Percentiles rank a stretch among this genome's conserved stretches.
Conservation (phyloP, 73 alveolate genomes). For the Uronychia setigera region DNA sequence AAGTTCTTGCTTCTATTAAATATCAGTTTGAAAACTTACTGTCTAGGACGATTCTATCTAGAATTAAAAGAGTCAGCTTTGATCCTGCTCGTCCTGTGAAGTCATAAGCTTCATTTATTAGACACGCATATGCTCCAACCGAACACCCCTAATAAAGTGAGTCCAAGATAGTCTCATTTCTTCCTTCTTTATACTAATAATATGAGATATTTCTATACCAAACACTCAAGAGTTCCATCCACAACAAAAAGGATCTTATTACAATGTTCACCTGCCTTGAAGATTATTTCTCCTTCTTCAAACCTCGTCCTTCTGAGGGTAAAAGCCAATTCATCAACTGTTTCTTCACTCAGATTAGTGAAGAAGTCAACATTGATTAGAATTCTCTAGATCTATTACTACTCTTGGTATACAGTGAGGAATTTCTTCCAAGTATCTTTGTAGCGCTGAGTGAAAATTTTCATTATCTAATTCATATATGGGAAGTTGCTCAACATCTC, state of each 20-base stretch:
- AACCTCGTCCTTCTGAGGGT: conserved; percentile 5
- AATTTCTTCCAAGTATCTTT: conserved; percentile 5
- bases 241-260: background rate
- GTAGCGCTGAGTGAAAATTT: conserved; percentile 3
- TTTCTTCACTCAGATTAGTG: background rate
- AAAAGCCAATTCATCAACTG: background rate
- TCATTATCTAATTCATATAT: conserved; percentile 7
- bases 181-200: background rate
- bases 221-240: background rate
- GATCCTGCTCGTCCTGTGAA: conserved; percentile 4
- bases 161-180: background rate
- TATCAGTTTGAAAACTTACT: background rate
- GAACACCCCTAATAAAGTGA: conserved; percentile 19
- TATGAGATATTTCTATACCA: background rate
- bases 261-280: background rate
- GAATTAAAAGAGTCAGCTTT: background rate
- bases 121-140: conserved; percentile 20
- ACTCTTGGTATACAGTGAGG: background rate
- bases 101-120: background rate
- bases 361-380: conserved; percentile 5
- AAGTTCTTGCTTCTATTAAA: background rate
- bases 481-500: conserved; percentile 28
- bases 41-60: background rate
- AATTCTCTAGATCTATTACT: background rate
- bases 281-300: background rate